Base-by-base conservation (phyloP, 2,329 filamentous ascomycete species). In the Sporothrix globosa region DNA sequence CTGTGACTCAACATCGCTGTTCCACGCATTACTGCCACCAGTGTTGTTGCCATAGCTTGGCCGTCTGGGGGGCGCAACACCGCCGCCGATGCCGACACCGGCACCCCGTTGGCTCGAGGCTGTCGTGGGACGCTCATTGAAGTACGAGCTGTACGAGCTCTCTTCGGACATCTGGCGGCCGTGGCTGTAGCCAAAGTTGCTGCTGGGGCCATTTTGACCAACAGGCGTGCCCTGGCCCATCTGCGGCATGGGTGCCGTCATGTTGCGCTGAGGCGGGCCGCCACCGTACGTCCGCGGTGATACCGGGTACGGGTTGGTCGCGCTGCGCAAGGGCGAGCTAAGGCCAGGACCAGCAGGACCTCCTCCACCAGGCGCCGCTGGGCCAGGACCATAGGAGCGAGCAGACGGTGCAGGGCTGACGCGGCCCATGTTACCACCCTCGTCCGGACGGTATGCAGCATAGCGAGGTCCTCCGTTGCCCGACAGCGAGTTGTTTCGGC, bases 331-430 rank as follows among this genome's bases (percentile, higher is more conserved):
- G 0, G 76, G 75, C 63, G 74, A 72, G 44, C 48, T 58, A 69
- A 72, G 58, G 54, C 68, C 44, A 19, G 72, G 65, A 2, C 63
- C 70, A 3, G 19, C 46, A 9, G 56, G 50, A 13, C 44, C 41
- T 34, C 34, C 7, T 34, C 34, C 7, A 39, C 46, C 56, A n/a
- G 46, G 46, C 19, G 41, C 67, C 24, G 46, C 19, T n/a, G 34
- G 21, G 11, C 46, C 53, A 4, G 69, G 54, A 0, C 70, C 72
- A 39, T 73, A 75, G 3, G 77, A 73, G n/a, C 69, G 73, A 27
- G 70, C 73, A 5, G 77, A 78, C n/a, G 77, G 77, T 1, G 77
- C 77, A 4, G 78, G 77, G 56, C 76, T 79, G 24, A 76, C 73
- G 2, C 76, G 75, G 5, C 76, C 76, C 19, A 53, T 74, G 30